Evolutionary conservation across 768 basidiomycete genomes (phyloP), one percentile per base, ranked within the genome.

Genomic region (Hericium alpestre): DNA sequence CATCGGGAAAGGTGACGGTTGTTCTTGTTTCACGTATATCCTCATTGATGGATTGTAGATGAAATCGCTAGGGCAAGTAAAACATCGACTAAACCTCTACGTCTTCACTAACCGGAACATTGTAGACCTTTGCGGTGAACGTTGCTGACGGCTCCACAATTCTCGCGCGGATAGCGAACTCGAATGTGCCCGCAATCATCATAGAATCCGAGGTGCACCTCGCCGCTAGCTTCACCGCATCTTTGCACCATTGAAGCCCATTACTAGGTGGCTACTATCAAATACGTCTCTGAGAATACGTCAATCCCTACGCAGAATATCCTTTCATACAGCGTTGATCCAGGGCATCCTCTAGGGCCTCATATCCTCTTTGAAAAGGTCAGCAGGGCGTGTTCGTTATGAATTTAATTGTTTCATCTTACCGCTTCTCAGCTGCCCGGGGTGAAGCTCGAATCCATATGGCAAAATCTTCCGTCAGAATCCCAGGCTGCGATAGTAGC

Each of bases 311-410:
- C 64, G 3, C 65, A 67, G 0, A 55, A 56, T 6, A 58, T 67
- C 8, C 53, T 70, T 15, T 53, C 63, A 41, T 59, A 53, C 50
- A 57, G 56, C 38, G 56, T 53, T 53, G 46, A 55, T 51, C 51
- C 53, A 9, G 53, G 58, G 23, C 58, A 58, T 54, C 43, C 55
- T 16, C 56, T 66, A 22, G 67, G 67, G 16, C 56, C 61, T 15
- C 61, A 60, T 49, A 57, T 65, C 16, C 38, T 70, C 27, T 51
- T 63, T 38, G 66, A 70, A 55, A 70, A 69, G 67, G 68, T 62
- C 47, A n/a, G 25, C 7, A 16, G 9, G 6, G 3, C 6, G 25
- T 10, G 3, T 16, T 48, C 16, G 20, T 20, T 11, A 20, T 51
- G 49, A n/a, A 58, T 54, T 22, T 9, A 7, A n/a, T 48, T 23